Conservation (phyloP, 192 early-diverging fungal genomes). For the Umbelopsis sp. region DNA sequence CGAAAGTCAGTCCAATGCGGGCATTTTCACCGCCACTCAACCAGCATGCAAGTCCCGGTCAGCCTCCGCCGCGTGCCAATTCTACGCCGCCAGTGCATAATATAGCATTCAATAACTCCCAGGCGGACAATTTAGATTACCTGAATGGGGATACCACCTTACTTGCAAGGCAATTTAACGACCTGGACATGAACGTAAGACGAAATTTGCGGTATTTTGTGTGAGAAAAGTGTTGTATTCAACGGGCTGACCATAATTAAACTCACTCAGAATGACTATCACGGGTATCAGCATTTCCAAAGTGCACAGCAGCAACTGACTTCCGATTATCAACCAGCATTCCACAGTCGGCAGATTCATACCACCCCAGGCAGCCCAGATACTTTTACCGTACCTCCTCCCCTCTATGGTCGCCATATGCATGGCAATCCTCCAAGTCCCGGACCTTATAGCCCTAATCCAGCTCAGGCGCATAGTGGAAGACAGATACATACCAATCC, state of each 20-base stretch:
- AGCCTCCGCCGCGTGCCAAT: conserved; percentile 1
- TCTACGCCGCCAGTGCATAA: conserved; percentile 12
- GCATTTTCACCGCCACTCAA: conserved; percentile 6
- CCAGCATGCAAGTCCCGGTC: not conserved
- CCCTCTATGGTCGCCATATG: conserved; percentile 7
- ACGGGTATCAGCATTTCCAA: conserved; percentile 4
- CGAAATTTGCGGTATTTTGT: not conserved
- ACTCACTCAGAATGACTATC: not conserved
- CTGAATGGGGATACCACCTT: not conserved
- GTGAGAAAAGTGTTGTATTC: not conserved
- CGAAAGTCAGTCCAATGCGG: not conserved
- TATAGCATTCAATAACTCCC: not conserved
- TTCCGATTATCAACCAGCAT: not conserved
- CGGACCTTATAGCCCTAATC: not conserved
- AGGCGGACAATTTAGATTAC: not conserved
- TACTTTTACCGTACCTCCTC: not conserved
- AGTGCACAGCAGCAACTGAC: not conserved
- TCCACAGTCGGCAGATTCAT: conserved; percentile 10
- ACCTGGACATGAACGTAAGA: conserved; percentile 13
- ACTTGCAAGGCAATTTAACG: not conserved
- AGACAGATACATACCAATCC: conserved; percentile 12
- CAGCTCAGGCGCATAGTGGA: not conserved
- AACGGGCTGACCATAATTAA: not conserved
- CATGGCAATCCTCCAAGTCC: conserved; percentile 1
- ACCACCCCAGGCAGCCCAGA: conserved; percentile 8